Base-by-base conservation (phyloP, 2,329 filamentous ascomycete species). In the Phaeosphaeria sp. region DNA sequence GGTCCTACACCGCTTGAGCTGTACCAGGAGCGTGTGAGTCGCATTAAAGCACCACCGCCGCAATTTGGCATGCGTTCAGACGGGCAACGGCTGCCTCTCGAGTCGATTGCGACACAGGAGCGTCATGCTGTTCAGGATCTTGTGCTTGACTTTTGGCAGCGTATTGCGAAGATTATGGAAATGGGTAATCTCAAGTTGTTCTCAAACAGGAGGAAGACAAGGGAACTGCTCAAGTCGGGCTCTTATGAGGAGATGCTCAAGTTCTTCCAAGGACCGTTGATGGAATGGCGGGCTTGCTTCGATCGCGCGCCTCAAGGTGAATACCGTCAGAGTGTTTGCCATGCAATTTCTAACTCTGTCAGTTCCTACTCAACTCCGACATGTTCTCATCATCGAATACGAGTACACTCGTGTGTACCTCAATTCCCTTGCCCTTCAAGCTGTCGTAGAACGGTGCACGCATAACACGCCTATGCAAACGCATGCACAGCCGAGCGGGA, bases 321-420 rank as follows among this genome's bases (percentile, higher is more conserved):
- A 62, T 60, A 39, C 3, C 13, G 1, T 7, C 17, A 13, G 17
- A 17, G n/a, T 48, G 27, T 41, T n/a, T 53, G 15, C 48, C 22
- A 27, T 52, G 50, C 52, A 44, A 52, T 54, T 20, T 27, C 78
- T 65, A 77, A 55, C 41, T 6, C 43, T 23, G 17, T 55, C 64
- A 83, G 85, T 88, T 27, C 81, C 84, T 0, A 79, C 82, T 17
- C 80, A 85, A 55, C 86, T 89, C 79, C 82, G 84, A 46, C 88
- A 93, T 73, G 93, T 98, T 57, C 82, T 99, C 27, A 90, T 88
- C 7, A 97, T 98, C 64, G 95, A 99, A 79, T 97, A 95, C 72
- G 92, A 98, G 72, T 97, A 97, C 73, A 92, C 94, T 23, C 87
- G 94, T 69, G 90, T 97, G 50, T 98, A 98, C 73, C 86, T 97